Evolutionary conservation across 495 filamentous ascomycete species (phyloP).

Genomic region (Pseudoneurospora amorphoporcata): DNA sequence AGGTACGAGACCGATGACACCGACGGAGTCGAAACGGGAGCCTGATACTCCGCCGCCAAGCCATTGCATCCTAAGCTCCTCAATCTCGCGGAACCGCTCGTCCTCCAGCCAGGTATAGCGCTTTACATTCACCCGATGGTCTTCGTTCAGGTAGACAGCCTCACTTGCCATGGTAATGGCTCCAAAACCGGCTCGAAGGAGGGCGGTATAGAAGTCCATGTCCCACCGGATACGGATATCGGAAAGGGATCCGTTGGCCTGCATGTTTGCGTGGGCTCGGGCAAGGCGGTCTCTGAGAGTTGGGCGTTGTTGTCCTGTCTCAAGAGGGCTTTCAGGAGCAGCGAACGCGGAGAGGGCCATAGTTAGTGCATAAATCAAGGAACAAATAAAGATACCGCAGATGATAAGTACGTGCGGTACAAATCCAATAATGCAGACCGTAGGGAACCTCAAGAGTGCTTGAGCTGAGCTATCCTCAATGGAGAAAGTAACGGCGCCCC

Average conservation of each 20-base stretch:
- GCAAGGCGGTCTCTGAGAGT: slow-evolving; percentile 39
- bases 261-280: slow-evolving; percentile 75
- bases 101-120: slow-evolving; percentile 89
- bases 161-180: slow-evolving; percentile 87
- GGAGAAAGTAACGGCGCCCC: slow-evolving; percentile 55
- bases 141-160: slow-evolving; percentile 91
- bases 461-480: slow-evolving; percentile 36
- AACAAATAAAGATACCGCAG: slow-evolving; percentile 63
- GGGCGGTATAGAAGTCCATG: slow-evolving; percentile 90
- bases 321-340: slow-evolving; percentile 42
- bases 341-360: slow-evolving; percentile 66
- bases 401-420: slow-evolving; percentile 84
- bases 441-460: slow-evolving; percentile 67
- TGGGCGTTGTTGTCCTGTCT: slow-evolving; percentile 16
- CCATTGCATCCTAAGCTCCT: slow-evolving; percentile 45
- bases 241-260: slow-evolving; percentile 75
- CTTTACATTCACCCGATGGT: slow-evolving; percentile 59
- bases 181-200: slow-evolving; percentile 76
- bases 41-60: slow-evolving; percentile 31
- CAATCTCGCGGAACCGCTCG: slow-evolving; percentile 57
- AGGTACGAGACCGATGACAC: slow-evolving; percentile 42
- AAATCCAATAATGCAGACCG: slow-evolving; percentile 89
- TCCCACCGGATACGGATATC: slow-evolving; percentile 66
- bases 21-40: slow-evolving; percentile 35
- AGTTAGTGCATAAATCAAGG: slow-evolving; percentile 64